Evolutionary conservation across 192 early-diverging fungal species (phyloP).

Genomic region (Phycomyces nitens): DNA sequence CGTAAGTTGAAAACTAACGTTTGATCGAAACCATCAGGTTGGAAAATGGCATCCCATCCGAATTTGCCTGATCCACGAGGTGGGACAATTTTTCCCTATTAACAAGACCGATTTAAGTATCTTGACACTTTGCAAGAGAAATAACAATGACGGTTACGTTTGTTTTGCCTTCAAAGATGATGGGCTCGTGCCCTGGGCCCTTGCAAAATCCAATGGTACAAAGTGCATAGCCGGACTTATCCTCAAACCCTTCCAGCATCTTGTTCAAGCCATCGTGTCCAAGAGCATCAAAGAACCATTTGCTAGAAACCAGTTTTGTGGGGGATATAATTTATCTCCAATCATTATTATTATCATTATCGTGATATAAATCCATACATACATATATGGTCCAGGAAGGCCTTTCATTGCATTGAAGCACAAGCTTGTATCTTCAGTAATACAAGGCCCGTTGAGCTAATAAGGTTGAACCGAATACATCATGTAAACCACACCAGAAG

Average conservation of each 20-base stretch:
- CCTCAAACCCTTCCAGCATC: constrained; percentile 85
- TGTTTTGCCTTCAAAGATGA: constrained; percentile 85
- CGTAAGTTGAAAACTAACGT: constrained; percentile 41
- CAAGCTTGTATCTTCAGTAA: constrained; percentile 92
- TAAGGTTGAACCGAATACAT: background rate
- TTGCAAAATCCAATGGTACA: constrained; percentile 89
- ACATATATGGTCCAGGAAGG: constrained; percentile 89
- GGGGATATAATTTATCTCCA: background rate
- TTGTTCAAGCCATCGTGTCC: constrained; percentile 78
- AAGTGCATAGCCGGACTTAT: constrained; percentile 82
- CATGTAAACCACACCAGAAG: too few relatives aligned
- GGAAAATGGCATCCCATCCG: constrained; percentile 97
- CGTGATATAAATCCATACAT: too few relatives aligned
- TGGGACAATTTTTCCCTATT: constrained; percentile 79
- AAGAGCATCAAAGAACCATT: constrained; percentile 89
- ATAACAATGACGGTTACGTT: constrained; percentile 33
- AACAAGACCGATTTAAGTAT: background rate
- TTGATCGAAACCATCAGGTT: constrained; percentile 70
- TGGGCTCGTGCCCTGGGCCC: constrained; percentile 76
- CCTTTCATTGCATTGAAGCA: constrained; percentile 93
- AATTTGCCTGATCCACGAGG: constrained; percentile 80
- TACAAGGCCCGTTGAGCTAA: constrained; percentile 66
- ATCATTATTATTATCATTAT: too few relatives aligned
- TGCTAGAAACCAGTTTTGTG: constrained; percentile 49
- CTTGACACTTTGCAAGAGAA: background rate